Evolutionary conservation across 805 yeast species (phyloP), one percentile per base, ranked within the genome.

Genomic region (Zygosaccharomyces bisporus): DNA sequence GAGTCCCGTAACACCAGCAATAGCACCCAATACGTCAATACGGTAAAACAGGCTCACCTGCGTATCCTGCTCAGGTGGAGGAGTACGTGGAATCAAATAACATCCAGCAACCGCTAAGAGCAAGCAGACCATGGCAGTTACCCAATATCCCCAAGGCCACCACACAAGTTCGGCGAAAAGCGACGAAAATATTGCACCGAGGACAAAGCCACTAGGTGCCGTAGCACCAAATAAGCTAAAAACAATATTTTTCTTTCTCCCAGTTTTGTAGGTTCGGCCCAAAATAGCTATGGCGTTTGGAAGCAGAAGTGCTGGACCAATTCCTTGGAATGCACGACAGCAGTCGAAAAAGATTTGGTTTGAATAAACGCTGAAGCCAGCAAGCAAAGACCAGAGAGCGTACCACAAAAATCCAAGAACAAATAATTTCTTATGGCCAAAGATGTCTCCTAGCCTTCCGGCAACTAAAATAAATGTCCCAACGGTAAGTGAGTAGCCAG

Each of bases 361-460:
- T 3, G 43, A 21, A 42, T 54, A 58, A 12, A 51, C 52, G 43
- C 60, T 53, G 29, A 83, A 58, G 0, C 90, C 91, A 1, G 79
- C 72, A n/a, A 85, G 58, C 39, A 83, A 50, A 1, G 81, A 69
- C 83, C 88, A 81, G 0, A 82, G 25, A 0, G 73, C 52, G 4
- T 73, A 63, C 83, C 86, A 79, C 8, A 63, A 38, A 62, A 79
- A 79, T 0, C 91, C 88, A 5, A 69, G 49, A 0, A 77, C 41
- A 46, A 81, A 71, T 20, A 79, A 62, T 27, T 56, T 63, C 46
- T 77, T 80, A 44, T 81, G 71, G 0, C 91, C 91, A 52, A 73
- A 75, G 6, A 82, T 62, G 57, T 85, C 93, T 16, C 93, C 93
- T 32, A 83, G 58, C 40, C 80, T 71, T 9, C 93, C 91, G 10